Percentiles rank a stretch among this genome's conserved stretches.
phyloP scores from a whole-genome alignment of 1,139 yeast genomes.

The Blastobotrys illinoisensis region DNA sequence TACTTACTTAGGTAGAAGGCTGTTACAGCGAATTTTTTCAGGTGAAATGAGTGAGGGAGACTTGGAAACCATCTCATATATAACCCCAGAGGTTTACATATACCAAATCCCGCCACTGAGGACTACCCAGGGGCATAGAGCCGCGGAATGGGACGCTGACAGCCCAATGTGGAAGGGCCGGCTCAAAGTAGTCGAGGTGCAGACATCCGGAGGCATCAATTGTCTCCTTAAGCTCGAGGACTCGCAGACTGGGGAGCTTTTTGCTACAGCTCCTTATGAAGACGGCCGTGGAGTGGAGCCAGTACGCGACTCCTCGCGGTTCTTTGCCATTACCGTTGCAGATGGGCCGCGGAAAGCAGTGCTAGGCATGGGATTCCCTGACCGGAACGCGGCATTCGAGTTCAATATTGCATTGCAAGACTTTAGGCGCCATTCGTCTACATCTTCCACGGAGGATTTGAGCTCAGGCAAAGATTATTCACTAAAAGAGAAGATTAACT shows the following conservation, averaged over 20 bases:
- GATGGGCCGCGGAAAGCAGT: constrained; percentile 32
- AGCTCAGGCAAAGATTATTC: constrained; percentile 25
- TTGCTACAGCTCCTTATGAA: constrained; percentile 33
- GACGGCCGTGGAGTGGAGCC: constrained; percentile 29
- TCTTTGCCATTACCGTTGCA: constrained; percentile 31
- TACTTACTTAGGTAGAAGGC: too few relatives aligned
- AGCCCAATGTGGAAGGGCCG: constrained; percentile 38
- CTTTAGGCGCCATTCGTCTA: constrained; percentile 27
- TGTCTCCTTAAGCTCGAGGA: constrained; percentile 33
- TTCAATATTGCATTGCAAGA: constrained; percentile 39
- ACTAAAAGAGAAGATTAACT: constrained; percentile 17
- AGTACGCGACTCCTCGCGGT: constrained; percentile 31
- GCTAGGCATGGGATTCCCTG: constrained; percentile 40
- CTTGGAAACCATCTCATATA: constrained; percentile 14
- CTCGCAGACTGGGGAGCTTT: constrained; percentile 26
- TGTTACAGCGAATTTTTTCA: background rate
- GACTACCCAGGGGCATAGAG: constrained; percentile 26
- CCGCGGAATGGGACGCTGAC: constrained; percentile 33
- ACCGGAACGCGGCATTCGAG: constrained; percentile 35
- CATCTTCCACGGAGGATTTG: background rate
- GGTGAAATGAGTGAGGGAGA: background rate
- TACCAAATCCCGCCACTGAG: constrained; percentile 35
- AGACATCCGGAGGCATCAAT: constrained; percentile 13
- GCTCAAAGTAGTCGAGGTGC: constrained; percentile 31
- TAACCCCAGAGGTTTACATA: constrained; percentile 20